Base-by-base conservation (phyloP, 164 flowering plant species). In the Houttuynia cordata region DNA sequence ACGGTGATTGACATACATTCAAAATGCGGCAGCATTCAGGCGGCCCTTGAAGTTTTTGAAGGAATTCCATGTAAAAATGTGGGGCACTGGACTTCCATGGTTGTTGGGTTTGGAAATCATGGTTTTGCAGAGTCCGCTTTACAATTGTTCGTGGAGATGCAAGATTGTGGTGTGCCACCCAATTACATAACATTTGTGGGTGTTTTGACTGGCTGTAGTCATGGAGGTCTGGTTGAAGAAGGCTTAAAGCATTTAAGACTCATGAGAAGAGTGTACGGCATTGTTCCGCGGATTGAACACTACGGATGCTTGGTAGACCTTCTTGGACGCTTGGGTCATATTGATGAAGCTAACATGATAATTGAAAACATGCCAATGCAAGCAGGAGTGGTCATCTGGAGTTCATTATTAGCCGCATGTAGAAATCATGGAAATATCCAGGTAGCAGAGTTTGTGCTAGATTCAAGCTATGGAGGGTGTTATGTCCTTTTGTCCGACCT, bases 1-100 rank as follows among this genome's bases (percentile, higher is more conserved):
- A 64, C 74, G 41, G 62, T 71, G 40, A 51, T 71, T 19, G 70
- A 71, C 50, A 71, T 71, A 68, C 60, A 71, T 58, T 63, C 67
- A 37, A 71, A 71, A 52, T 71, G 70, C 55, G 74, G 70, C 20
- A 49, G 57, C 41, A 51, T 71, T 50, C 53, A 63, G n/a, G 42
- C 58, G 14, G 70, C 74, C 10, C 39, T 55, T 39, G 22, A 41
- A 14, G 51, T 71, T 34, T 71, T 71, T 50, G 23, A 54, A 40
- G 58, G 18, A 23, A 62, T 67, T 24, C 64, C 58, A 10, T 50
- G 56, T 18, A 67, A 61, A 64, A 56, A 55, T 7, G 56, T 64
- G 24, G 68, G 62, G 22, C 53, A 63, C 56, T 71, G 70, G 70
- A 71, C 65, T 51, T 49, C 74, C 15, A 71, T 71, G 68, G 57